Evolutionary conservation across 768 basidiomycete species (phyloP).

Genomic region (Lactarius sanguifluus): DNA sequence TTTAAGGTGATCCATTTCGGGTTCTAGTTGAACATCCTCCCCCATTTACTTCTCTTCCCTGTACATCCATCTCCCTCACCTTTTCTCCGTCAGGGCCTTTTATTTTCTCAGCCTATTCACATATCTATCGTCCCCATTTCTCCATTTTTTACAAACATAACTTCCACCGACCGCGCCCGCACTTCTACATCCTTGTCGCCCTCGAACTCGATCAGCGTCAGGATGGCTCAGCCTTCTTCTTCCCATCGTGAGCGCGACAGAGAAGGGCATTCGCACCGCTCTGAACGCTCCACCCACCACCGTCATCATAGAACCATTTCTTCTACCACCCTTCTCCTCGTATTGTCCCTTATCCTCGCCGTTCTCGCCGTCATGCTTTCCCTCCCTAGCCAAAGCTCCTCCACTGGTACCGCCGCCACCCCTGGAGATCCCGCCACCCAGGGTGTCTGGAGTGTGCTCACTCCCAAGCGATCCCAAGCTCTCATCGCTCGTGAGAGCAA

Average conservation of each 20-base stretch:
- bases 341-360: constrained; percentile 81
- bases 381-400: constrained; percentile 57
- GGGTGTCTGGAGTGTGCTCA: constrained; percentile 71
- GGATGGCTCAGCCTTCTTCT: constrained; percentile 87
- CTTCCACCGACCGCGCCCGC: constrained; percentile 62
- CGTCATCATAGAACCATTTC: constrained; percentile 86
- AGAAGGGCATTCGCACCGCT: constrained; percentile 52
- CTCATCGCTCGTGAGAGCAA: constrained; percentile 77
- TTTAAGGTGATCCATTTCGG: constrained; percentile 26
- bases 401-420: constrained; percentile 30
- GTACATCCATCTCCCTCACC: constrained; percentile 32
- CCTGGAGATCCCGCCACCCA: constrained; percentile 38
- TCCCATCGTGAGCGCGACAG: constrained; percentile 63
- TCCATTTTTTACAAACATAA: constrained; percentile 43
- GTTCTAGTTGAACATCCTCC: constrained; percentile 35
- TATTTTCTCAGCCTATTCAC: constrained; percentile 10
- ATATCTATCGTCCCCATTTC: constrained; percentile 6
- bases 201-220: constrained; percentile 60
- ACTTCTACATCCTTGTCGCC: constrained; percentile 79
- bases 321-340: constrained; percentile 83
- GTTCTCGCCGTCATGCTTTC: constrained; percentile 92
- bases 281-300: constrained; percentile 61
- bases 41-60: constrained; percentile 30
- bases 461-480: constrained; percentile 79
- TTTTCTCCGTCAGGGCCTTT: constrained; percentile 4